A percentile compares a stretch with the other conserved stretches of the same genome.
These are phyloP conservation scores for Rhodosporidiobolus sp. DNA, from an alignment of 768 basidiomycete genomes.

Conservation along the genomic window DNA sequence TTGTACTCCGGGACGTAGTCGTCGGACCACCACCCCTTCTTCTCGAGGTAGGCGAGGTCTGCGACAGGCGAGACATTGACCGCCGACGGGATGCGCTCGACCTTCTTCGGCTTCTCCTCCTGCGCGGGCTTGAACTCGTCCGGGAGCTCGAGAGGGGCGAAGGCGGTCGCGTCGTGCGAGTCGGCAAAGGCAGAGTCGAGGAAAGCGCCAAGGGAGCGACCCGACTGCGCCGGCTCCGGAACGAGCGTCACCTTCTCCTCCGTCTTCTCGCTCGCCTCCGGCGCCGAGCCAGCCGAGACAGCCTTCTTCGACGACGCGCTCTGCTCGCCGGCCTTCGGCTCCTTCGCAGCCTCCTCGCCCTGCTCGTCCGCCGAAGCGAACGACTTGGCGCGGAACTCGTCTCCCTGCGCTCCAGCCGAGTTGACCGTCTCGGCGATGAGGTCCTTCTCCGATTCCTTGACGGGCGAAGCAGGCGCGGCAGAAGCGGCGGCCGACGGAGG, in stretches of 20 bases:
- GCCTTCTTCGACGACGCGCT: neutral
- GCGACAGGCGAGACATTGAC: conserved; percentile 15
- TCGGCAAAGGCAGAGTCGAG: conserved; percentile 1
- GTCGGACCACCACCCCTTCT: conserved; percentile 27
- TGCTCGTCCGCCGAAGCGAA: neutral
- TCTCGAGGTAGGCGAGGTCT: conserved; percentile 15
- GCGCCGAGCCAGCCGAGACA: neutral
- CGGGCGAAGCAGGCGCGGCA: neutral
- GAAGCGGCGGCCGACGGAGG: neutral
- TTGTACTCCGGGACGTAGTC: conserved; percentile 6
- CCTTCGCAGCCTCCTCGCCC: neutral
- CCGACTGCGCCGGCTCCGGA: neutral
- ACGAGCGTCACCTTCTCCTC: neutral
- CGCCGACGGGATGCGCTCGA: conserved; percentile 1
- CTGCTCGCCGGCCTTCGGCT: neutral
- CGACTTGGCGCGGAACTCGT: conserved; percentile 12
- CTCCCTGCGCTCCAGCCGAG: conserved; percentile 15
- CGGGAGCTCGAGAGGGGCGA: conserved; percentile 4
- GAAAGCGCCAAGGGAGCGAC: conserved; percentile 1
- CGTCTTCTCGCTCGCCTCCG: neutral
- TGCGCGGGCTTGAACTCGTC: neutral
- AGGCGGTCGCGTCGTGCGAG: neutral
- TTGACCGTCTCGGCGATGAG: neutral
- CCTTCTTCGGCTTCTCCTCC: conserved; percentile 3
- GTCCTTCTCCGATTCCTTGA: neutral